Percentiles rank a stretch among this genome's conserved stretches.
Conservation (phyloP, 2,329 filamentous ascomycete genomes). For the Fusarium nanum region DNA sequence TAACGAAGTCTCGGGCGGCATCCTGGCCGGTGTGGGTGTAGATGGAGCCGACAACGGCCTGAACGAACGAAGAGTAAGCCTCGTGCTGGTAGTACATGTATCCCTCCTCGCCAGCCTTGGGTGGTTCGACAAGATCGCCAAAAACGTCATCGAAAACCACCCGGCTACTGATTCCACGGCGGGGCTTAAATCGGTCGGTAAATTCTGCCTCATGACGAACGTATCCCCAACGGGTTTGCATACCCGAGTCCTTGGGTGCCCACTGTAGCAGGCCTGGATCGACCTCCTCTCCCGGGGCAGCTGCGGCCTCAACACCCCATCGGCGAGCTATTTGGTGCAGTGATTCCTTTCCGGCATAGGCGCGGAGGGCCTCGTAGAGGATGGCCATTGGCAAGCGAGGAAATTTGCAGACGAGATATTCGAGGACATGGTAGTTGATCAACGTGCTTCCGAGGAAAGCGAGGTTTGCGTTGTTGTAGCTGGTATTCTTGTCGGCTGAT, state of each 20-base stretch:
- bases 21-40: conserved; percentile 86
- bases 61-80: conserved; percentile 81
- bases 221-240: conserved; percentile 63
- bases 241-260: conserved; percentile 60
- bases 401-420: conserved; percentile 88
- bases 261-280: conserved; percentile 93
- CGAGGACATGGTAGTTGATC: conserved; percentile 87
- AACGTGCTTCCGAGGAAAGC: conserved; percentile 84
- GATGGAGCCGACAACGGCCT: conserved; percentile 84
- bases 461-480: conserved; percentile 90
- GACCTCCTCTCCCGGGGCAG: conserved; percentile 87
- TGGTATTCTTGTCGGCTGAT: conserved; percentile 81
- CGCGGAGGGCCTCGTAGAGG: conserved; percentile 85
- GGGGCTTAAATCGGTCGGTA: conserved; percentile 58
- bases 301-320: conserved; percentile 94
- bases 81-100: conserved; percentile 77
- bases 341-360: conserved; percentile 81
- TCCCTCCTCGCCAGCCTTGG: conserved; percentile 45
- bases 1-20: conserved; percentile 84
- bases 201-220: conserved; percentile 62
- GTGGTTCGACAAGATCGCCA: conserved; percentile 66
- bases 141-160: conserved; percentile 88
- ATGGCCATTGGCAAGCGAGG: conserved; percentile 92
- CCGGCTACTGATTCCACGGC: conserved; percentile 78
- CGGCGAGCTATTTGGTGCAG: conserved; percentile 79